phyloP scores from a whole-genome alignment of 441 rosid genomes.

The Euphorbia schlechtendalii region DNA sequence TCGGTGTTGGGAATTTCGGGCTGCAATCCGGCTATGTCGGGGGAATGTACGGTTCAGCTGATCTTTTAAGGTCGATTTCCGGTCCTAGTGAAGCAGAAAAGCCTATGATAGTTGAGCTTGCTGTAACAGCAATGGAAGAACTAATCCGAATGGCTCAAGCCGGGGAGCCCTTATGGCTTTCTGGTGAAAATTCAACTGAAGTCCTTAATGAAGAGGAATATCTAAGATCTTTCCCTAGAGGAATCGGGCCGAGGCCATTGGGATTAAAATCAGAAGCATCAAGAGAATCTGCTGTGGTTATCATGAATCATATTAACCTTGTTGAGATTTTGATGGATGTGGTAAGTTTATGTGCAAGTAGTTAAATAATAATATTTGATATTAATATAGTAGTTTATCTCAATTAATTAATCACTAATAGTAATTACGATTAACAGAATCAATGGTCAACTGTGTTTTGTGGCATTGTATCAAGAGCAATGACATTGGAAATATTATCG shows the following conservation, averaged over 20 bases:
- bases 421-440: slow-evolving; percentile 33
- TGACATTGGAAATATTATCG: slow-evolving; percentile 80
- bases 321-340: slow-evolving; percentile 99
- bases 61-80: slow-evolving; percentile 48
- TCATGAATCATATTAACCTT: slow-evolving; percentile 79
- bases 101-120: slow-evolving; percentile 88
- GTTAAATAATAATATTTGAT: background rate
- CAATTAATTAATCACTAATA: background rate
- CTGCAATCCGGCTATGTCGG: slow-evolving; percentile 60
- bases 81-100: slow-evolving; percentile 80
- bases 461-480: slow-evolving; percentile 88
- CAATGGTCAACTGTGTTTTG: slow-evolving; percentile 89
- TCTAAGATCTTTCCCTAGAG: slow-evolving; percentile 63
- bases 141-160: slow-evolving; percentile 76
- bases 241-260: slow-evolving; percentile 63
- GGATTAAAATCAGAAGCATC: slow-evolving; percentile 87
- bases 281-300: slow-evolving; percentile 72
- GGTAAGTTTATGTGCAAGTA: slow-evolving; percentile 34
- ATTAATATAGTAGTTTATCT: background rate
- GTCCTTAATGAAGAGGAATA: slow-evolving; percentile 75
- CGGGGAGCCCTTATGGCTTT: slow-evolving; percentile 74
- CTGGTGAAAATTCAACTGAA: slow-evolving; percentile 35
- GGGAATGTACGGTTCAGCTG: slow-evolving; percentile 63
- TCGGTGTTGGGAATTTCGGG: slow-evolving; percentile 54
- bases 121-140: slow-evolving; percentile 98